Evolutionary conservation across 1,284 basidiomycete genomes (phyloP).

Genomic region (Cutaneotrichosporon sp.): DNA sequence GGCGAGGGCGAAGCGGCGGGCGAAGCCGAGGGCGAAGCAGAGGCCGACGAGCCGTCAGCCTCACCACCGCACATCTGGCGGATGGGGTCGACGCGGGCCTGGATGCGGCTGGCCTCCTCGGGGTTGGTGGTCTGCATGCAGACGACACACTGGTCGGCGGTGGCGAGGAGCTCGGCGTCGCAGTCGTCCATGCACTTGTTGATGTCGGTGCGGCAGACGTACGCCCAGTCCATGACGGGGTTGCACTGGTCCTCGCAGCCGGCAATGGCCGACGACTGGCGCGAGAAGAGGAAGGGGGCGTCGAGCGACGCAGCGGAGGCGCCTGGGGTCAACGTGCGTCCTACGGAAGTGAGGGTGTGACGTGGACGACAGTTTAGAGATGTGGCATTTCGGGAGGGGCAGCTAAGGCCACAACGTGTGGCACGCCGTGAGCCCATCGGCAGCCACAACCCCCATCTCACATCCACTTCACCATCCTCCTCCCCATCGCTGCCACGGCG

Average conservation of each 20-base stretch:
- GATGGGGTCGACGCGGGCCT: conserved; percentile 16
- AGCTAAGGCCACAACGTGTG: too few species aligned
- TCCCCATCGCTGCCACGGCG: too few species aligned
- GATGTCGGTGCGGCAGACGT: conserved; percentile 21
- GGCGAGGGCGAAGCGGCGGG: not conserved
- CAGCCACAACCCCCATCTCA: too few species aligned
- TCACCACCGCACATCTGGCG: conserved; percentile 20
- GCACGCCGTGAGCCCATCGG: too few species aligned
- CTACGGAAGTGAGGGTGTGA: too few species aligned
- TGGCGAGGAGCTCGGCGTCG: conserved; percentile 20
- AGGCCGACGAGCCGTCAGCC: conserved; percentile 1
- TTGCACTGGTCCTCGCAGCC: conserved; percentile 23
- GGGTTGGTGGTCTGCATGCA: conserved; percentile 23
- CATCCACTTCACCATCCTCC: not conserved
- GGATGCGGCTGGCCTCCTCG: conserved; percentile 7
- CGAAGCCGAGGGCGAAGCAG: conserved; percentile 3
- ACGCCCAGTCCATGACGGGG: conserved; percentile 25
- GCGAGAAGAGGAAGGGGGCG: conserved; percentile 4
- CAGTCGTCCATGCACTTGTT: conserved; percentile 23
- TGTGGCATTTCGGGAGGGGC: too few species aligned
- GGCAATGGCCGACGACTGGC: conserved; percentile 17
- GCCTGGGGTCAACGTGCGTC: conserved; percentile 11
- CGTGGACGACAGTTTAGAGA: too few species aligned
- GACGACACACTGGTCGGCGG: conserved; percentile 14
- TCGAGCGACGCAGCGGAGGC: conserved; percentile 13